Conservation (phyloP, 148 eudicot genomes). For the Euryodendron excelsum region DNA sequence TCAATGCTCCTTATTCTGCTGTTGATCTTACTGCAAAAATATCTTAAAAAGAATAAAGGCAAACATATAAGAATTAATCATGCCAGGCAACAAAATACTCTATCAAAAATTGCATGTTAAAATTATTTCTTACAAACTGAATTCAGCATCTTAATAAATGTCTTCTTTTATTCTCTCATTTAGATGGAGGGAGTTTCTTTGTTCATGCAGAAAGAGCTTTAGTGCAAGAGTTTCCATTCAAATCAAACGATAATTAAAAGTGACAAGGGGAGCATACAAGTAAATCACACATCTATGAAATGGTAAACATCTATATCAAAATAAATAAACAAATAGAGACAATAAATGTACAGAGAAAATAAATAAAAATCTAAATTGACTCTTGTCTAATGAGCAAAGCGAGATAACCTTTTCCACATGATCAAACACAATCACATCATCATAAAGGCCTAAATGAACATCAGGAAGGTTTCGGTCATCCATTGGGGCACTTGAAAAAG, state of each 20-base stretch:
- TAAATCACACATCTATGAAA: background rate
- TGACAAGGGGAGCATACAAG: too few relatives aligned
- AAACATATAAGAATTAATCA: background rate
- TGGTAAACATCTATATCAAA: background rate
- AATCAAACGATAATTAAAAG: background rate
- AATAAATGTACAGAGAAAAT: too few relatives aligned
- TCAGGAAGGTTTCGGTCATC: conserved; percentile 98
- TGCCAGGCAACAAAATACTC: background rate
- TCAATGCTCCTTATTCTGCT: background rate
- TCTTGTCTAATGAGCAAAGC: background rate
- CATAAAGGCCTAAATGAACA: conserved; percentile 89
- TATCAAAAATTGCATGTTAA: background rate
- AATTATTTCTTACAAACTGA: background rate
- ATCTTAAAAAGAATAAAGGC: background rate
- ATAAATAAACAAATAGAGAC: background rate
- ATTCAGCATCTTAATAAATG: background rate
- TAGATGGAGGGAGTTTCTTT: background rate
- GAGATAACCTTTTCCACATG: conserved; percentile 82
- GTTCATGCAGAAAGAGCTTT: background rate
- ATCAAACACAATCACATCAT: conserved; percentile 94
- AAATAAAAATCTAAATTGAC: too few relatives aligned
- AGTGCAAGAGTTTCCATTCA: background rate
- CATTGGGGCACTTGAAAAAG: conserved; percentile 74
- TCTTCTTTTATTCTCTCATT: background rate
- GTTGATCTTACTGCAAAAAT: background rate